Evolutionary conservation across 306 rosid species (phyloP).

Genomic region (Pueraria montana): DNA sequence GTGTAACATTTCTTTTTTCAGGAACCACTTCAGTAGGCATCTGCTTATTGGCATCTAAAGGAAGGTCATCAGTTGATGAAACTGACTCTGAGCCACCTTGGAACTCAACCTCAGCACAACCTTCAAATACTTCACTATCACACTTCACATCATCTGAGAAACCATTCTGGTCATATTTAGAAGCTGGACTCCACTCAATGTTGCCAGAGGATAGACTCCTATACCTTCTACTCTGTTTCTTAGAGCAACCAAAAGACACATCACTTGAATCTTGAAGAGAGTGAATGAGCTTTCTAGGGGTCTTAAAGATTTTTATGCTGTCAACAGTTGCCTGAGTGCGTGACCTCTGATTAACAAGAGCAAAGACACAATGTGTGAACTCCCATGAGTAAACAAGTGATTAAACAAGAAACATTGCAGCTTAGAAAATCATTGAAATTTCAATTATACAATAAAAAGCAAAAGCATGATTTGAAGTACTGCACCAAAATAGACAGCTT

Average conservation of each 20-base stretch:
- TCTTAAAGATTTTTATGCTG: constrained; percentile 58
- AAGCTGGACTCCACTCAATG: constrained; percentile 68
- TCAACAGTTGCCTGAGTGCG: constrained; percentile 55
- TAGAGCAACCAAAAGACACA: constrained; percentile 48
- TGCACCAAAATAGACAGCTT: neutral
- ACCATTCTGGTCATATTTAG: constrained; percentile 53
- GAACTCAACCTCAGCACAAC: constrained; percentile 55
- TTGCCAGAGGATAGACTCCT: constrained; percentile 69
- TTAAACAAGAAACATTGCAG: constrained; percentile 10
- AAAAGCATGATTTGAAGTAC: constrained; percentile 3
- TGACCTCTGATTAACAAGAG: constrained; percentile 63
- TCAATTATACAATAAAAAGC: constrained; percentile 8
- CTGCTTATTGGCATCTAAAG: constrained; percentile 40
- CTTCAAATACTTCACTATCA: constrained; percentile 52
- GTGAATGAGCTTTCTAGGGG: constrained; percentile 81
- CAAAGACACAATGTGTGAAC: constrained; percentile 28
- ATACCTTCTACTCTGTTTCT: constrained; percentile 56
- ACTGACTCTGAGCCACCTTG: constrained; percentile 63
- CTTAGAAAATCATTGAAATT: constrained; percentile 9
- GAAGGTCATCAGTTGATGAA: constrained; percentile 64
- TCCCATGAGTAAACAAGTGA: constrained; percentile 20
- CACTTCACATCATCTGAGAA: constrained; percentile 44
- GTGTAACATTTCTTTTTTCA: constrained; percentile 43
- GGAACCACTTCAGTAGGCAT: constrained; percentile 45
- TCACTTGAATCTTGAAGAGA: constrained; percentile 72